A percentile compares a stretch with the other conserved stretches of the same genome.
phyloP scores from a whole-genome alignment of 345 rosid species.

The Salix udensis region DNA sequence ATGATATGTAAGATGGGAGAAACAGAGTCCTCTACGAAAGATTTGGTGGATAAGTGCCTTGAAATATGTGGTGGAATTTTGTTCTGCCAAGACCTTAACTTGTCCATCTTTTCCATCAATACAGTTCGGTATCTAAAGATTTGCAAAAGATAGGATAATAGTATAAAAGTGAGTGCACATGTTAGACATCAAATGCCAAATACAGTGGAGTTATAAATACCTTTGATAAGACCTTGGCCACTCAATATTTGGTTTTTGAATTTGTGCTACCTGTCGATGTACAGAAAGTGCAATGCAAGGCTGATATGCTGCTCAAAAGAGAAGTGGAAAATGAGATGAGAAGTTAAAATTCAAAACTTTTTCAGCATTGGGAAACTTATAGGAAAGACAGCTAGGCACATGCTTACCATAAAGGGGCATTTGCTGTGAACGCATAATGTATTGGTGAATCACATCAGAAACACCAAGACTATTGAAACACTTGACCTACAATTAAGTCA shows the following conservation, averaged over 20 bases:
- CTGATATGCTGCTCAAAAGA: slow-evolving; percentile 58
- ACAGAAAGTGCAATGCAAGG: slow-evolving; percentile 59
- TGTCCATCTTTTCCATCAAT: slow-evolving; percentile 60
- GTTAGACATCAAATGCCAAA: not conserved
- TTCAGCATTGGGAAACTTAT: not conserved
- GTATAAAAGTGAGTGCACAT: slow-evolving; percentile 14
- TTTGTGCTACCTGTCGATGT: slow-evolving; percentile 69
- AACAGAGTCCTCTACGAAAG: slow-evolving; percentile 68
- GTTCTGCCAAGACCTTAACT: slow-evolving; percentile 67
- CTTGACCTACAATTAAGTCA: slow-evolving; percentile 47
- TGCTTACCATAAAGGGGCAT: slow-evolving; percentile 66
- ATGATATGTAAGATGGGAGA: slow-evolving; percentile 73
- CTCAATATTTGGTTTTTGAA: slow-evolving; percentile 73
- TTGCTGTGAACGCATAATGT: slow-evolving; percentile 64
- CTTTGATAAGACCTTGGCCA: slow-evolving; percentile 93
- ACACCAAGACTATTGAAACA: slow-evolving; percentile 70
- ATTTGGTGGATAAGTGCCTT: slow-evolving; percentile 71
- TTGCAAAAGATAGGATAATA: slow-evolving; percentile 17
- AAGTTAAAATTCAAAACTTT: not conserved
- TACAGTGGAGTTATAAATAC: slow-evolving; percentile 36
- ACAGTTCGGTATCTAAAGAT: slow-evolving; percentile 61
- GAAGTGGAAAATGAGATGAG: not conserved
- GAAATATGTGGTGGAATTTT: slow-evolving; percentile 69
- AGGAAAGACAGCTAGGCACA: slow-evolving; percentile 2
- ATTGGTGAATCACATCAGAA: slow-evolving; percentile 68